phyloP scores from a whole-genome alignment of 2,329 filamentous ascomycete genomes.

The Fusarium oxysporum region DNA sequence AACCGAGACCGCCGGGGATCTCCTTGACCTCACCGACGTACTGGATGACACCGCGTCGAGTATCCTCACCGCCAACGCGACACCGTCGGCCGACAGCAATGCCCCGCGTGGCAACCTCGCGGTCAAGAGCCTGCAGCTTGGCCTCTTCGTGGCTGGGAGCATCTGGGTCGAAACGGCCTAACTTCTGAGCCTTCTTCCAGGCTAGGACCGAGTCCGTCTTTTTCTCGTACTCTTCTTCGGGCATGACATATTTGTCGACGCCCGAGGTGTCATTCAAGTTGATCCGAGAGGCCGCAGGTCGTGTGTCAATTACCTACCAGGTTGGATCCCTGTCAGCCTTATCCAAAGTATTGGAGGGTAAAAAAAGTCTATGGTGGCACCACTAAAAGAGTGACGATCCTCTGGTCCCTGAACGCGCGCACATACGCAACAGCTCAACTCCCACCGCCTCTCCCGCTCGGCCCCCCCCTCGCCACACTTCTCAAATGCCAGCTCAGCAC shows the following conservation, averaged over 20 bases:
- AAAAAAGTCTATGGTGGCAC: slow-evolving; percentile 20
- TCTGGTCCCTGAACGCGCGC: slow-evolving; percentile 4
- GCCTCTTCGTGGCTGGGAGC: slow-evolving; percentile 80
- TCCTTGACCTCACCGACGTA: slow-evolving; percentile 81
- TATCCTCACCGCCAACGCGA: slow-evolving; percentile 74
- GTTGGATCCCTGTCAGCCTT: slow-evolving; percentile 47
- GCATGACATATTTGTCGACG: slow-evolving; percentile 91
- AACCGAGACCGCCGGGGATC: slow-evolving; percentile 72
- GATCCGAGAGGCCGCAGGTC: slow-evolving; percentile 78
- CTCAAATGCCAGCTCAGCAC: slow-evolving; percentile 26
- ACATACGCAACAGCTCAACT: slow-evolving; percentile 12
- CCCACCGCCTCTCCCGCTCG: slow-evolving; percentile 38
- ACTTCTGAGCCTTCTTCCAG: slow-evolving; percentile 94
- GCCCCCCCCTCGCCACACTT: slow-evolving; percentile 26
- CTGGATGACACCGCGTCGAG: slow-evolving; percentile 74
- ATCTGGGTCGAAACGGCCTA: slow-evolving; percentile 94
- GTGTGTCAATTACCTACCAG: slow-evolving; percentile 79
- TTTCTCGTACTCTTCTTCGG: slow-evolving; percentile 85
- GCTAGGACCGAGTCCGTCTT: slow-evolving; percentile 90
- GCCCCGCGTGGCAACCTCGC: slow-evolving; percentile 77
- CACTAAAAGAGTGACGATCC: slow-evolving; percentile 22
- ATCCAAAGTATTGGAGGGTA: slow-evolving; percentile 38
- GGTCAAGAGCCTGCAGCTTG: slow-evolving; percentile 74
- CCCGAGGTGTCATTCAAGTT: slow-evolving; percentile 85
- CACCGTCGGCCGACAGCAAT: slow-evolving; percentile 73